Evolutionary conservation across 2,329 filamentous ascomycete genomes (phyloP).

Genomic region (Fusarium nelsonii): DNA sequence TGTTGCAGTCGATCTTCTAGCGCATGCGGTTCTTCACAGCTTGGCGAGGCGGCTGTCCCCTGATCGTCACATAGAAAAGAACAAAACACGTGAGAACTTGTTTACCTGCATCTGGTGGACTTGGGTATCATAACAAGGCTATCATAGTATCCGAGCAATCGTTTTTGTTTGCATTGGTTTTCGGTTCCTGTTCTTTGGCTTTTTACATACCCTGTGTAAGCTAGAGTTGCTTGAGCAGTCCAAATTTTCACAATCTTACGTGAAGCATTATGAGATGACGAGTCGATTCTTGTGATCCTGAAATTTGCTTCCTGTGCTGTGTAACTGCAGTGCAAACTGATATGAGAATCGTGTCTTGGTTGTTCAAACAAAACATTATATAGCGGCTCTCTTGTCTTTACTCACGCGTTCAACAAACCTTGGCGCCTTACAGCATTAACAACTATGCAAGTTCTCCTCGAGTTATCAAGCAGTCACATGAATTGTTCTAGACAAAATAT

Average conservation of each 20-base stretch:
- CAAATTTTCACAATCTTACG: background rate
- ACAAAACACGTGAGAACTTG: conserved; percentile 1
- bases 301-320: background rate
- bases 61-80: background rate
- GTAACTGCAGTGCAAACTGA: no score
- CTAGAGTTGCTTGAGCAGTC: background rate
- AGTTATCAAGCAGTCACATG: background rate
- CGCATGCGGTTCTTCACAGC: conserved; percentile 2
- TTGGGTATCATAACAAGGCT: background rate
- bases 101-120: background rate
- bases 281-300: background rate
- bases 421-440: background rate
- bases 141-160: background rate
- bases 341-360: background rate
- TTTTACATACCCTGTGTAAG: background rate
- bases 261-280: background rate
- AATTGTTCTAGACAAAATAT: background rate
- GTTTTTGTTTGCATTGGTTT: background rate
- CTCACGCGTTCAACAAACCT: background rate
- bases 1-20: conserved; percentile 20
- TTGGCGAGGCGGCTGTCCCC: conserved; percentile 9
- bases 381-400: background rate
- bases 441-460: background rate
- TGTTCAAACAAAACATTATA: background rate
- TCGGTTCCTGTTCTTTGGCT: background rate